Evolutionary conservation across 2,329 filamentous ascomycete species (phyloP).

Genomic region (Xylaria sp.): DNA sequence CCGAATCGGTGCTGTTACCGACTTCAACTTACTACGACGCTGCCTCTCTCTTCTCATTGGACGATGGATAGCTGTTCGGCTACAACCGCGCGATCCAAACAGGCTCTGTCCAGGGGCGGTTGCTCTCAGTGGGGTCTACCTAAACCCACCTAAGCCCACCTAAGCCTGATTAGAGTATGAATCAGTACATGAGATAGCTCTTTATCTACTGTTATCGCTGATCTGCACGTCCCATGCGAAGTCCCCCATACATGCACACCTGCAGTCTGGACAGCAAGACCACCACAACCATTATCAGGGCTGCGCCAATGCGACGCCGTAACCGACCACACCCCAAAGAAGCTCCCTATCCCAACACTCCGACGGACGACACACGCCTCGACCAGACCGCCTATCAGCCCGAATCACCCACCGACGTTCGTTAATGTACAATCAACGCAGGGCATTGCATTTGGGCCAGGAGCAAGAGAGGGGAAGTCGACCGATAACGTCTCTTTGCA

Average conservation of each 20-base stretch:
- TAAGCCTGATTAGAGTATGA: background rate
- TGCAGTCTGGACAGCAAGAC: background rate
- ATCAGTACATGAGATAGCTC: background rate
- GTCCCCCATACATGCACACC: constrained; percentile 20
- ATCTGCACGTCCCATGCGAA: constrained; percentile 20
- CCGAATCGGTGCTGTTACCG: constrained; percentile 26
- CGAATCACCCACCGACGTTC: constrained; percentile 25
- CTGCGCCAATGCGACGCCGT: constrained; percentile 23
- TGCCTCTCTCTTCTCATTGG: background rate
- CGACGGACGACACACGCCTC: background rate
- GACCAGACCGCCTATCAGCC: background rate
- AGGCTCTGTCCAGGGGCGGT: constrained; percentile 11
- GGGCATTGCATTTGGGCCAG: constrained; percentile 9
- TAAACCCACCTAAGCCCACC: background rate
- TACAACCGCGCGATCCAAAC: constrained; percentile 23
- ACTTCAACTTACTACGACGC: too few relatives aligned
- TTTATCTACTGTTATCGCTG: constrained; percentile 9
- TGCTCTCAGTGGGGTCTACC: constrained; percentile 18
- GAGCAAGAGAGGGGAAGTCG: constrained; percentile 20
- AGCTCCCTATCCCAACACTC: background rate
- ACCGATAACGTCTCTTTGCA: background rate
- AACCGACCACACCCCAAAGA: background rate
- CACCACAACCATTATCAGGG: background rate
- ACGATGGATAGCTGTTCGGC: constrained; percentile 12
- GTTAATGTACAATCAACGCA: constrained; percentile 22